Base-by-base conservation (phyloP, 805 yeast species). In the Danielia oregonensis region DNA sequence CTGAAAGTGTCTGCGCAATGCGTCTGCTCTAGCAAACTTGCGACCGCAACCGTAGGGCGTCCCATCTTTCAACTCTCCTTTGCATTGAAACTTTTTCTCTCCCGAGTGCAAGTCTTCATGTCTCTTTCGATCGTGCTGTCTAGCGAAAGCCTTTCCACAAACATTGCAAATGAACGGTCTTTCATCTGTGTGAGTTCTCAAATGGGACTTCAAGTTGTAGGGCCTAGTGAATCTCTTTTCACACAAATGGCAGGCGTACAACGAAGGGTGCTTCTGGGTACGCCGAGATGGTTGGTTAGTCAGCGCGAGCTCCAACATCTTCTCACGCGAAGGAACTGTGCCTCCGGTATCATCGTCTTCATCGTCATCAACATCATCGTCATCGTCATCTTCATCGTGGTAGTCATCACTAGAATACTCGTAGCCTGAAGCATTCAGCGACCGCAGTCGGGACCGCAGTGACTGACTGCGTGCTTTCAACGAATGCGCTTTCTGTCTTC, bases 171-270 rank as follows among this genome's bases (percentile, higher is more conserved):
- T 68, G 51, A 76, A 85, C 5, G 93, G 94, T 34, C 88, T 63
- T 51, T 85, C 94, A 52, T 83, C 83, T 0, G 94, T 84, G 55
- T 86, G 98, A 0, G 97, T 91, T 39, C 96, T 68, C 52, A 85
- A 65, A 61, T 91, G 98, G 0, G 96, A 86, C 48, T 91, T 86
- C 46, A 91, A 67, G 54, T 93, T 93, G 58, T 93, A 93, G 0
- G 96, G 96, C 36, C 97, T 65, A 2, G 97, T 91, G 56, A 91
- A 91, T 31, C 81, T 66, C 59, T 87, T 88, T 26, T 79, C 88
- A 60, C 98, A 91, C 27, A 85, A 61, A 39, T 80, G 79, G 57
- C 97, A 91, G 2, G 82, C 82, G 58, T 76, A 85, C 6, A 78
- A 70, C 17, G 85, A 75, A 0, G 91, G 91, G 51, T 80, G 80